phyloP scores from a whole-genome alignment of 768 basidiomycete species.

The Hygrophoropsis aurantiaca region DNA sequence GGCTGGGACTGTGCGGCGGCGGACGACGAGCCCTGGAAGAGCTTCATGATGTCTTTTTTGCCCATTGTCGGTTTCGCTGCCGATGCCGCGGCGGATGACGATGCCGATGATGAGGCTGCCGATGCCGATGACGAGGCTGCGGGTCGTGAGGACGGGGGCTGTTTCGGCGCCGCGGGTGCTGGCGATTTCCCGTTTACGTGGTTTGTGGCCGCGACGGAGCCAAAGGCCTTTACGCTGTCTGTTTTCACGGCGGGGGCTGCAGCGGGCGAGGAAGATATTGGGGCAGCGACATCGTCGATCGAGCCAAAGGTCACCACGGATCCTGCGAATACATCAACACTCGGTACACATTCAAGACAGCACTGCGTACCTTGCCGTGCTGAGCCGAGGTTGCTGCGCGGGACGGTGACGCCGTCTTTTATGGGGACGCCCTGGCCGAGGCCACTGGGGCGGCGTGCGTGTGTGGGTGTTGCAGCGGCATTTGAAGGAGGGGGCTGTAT shows the following conservation, averaged over 20 bases:
- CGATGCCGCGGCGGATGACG: constrained; percentile 33
- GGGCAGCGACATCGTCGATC: constrained; percentile 75
- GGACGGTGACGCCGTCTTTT: constrained; percentile 78
- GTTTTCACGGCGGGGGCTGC: constrained; percentile 61
- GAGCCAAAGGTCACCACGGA: constrained; percentile 86
- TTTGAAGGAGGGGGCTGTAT: no score
- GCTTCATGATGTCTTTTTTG: constrained; percentile 40
- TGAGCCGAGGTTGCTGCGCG: constrained; percentile 60
- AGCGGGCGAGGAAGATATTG: constrained; percentile 83
- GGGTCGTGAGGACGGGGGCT: constrained; percentile 22
- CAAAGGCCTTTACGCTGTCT: constrained; percentile 80
- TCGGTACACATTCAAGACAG: background rate
- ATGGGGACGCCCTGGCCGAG: constrained; percentile 70
- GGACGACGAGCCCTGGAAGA: constrained; percentile 39
- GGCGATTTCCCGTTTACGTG: constrained; percentile 66
- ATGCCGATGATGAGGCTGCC: constrained; percentile 26
- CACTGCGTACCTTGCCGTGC: constrained; percentile 59
- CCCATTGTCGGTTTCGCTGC: constrained; percentile 23
- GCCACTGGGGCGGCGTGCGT: constrained; percentile 78
- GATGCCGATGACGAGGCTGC: constrained; percentile 23
- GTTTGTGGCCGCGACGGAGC: constrained; percentile 54
- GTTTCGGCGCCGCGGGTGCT: constrained; percentile 41
- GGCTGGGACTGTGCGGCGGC: constrained; percentile 49
- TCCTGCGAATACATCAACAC: constrained; percentile 35
- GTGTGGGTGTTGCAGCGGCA: constrained; percentile 47